Base-by-base conservation (phyloP, 495 filamentous ascomycete species). In the Hyaloscypha finlandica region DNA sequence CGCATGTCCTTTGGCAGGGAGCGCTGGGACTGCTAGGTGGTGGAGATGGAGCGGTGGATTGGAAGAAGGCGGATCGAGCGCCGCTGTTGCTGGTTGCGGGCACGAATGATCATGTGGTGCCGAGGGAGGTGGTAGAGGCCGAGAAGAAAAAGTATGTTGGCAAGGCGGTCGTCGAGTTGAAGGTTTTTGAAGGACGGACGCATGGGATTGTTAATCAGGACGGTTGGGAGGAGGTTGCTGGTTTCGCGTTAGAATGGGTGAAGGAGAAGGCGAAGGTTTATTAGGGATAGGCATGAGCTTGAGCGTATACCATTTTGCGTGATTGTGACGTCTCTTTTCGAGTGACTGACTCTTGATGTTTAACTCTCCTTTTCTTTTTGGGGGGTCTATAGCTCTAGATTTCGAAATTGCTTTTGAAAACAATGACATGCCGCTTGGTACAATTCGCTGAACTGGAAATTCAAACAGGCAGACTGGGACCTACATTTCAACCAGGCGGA, bases 21-120 rank as follows among this genome's bases (percentile, higher is more conserved):
- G 67, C 68, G 8, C 45, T 70, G 12, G 68, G 68, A 12, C 60
- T 11, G 8, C 14, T 71, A 4, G 60, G 58, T 5, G 31, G 32
- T 9, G 62, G 55, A 1, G 70, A 69, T 60, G 59, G 61, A 19
- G 31, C 32, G 33, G 62, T 68, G 62, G 63, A 67, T 48, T 65
- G 55, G 54, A 37, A 20, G 59, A 68, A 68, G 61, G 48, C 39
- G 35, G 54, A 68, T 64, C 2, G 66, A 29, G 76, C 76, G n/a
- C 85, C 85, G 25, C 79, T 84, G 48, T 64, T 87, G 70, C 71
- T 88, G 30, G 77, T 89, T 69, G 84, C 82, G 2, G 85, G 86
- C 4, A 79, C 82, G 30, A 84, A 88, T 71, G 86, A 89, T 71
- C 84, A 85, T 70, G 82, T 81, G 14, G 84, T 84, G 20, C 79